Evolutionary conservation across 495 filamentous ascomycete species (phyloP), one percentile per base, ranked within the genome.

Genomic region (Penicillium silybi): DNA sequence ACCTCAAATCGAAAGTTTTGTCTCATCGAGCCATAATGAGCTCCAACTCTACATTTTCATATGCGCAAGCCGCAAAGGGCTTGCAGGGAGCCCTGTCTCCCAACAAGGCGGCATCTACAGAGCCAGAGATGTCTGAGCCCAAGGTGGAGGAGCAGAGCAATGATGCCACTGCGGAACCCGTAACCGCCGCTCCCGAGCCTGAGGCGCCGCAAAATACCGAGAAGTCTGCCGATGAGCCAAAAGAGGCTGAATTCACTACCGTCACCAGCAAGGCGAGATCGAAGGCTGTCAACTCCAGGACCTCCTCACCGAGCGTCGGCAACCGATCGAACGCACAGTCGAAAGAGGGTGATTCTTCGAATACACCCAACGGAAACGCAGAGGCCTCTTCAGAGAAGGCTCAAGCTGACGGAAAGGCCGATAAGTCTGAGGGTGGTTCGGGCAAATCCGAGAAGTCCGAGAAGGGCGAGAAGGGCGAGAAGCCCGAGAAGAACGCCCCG

Each of bases 11-110:
- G 53, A 54, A 40, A 54, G 49, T 57, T 53, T 50, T 42, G 41
- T 53, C 44, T 10, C 9, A 44, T 38, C 35, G 18, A 58, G 26
- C 46, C 51, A 54, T 48, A 18, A 53, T 56, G 48, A 62, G 60
- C 48, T 51, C 37, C n/a, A 39, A 39, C n/a, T 39, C 72, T 58
- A 66, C 67, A 48, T 95, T 96, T 70, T 96, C 93, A 38, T 98
- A 98, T 72, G 92, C 92, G 50, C 90, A 96, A 77, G 92, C 92
- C 63, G 93, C 92, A 23, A 91, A 89, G 70, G 88, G 89, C 58
- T 77, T 82, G 51, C 70, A 81, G 48, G 58, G 77, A 41, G 65
- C 58, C 50, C 61, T 63, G 51, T 62, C 56, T 25, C 58, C 71
- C 37, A 58, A 76, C 61, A 68, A 70, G 62, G 54, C 68, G 37